A percentile compares a stretch with the other conserved stretches of the same genome.
These are phyloP conservation scores for Colletotrichum sp. DNA, from an alignment of 2,329 filamentous ascomycete genomes.

Conservation along the genomic window DNA sequence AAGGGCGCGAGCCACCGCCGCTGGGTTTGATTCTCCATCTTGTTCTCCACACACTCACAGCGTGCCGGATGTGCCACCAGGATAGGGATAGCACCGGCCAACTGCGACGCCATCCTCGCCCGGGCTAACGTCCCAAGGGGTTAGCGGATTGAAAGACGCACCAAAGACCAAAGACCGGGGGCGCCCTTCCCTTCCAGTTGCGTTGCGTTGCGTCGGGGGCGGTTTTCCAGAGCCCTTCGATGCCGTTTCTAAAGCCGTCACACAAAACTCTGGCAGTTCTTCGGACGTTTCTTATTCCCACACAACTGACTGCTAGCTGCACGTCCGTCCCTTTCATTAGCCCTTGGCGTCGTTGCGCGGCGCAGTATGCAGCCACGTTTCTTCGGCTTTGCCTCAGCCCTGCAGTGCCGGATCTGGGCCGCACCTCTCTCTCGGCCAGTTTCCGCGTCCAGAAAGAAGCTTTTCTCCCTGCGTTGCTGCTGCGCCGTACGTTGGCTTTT, in stretches of 20 bases:
- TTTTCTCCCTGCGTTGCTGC: background rate
- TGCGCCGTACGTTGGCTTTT: background rate
- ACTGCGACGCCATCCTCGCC: background rate
- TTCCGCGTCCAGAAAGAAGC: background rate
- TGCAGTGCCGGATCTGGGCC: slow-evolving; percentile 4
- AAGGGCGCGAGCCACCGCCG: background rate
- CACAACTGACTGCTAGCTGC: background rate
- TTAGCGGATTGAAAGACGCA: background rate
- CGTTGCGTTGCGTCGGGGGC: background rate
- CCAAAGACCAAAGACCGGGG: background rate
- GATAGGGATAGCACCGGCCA: slow-evolving; percentile 19
- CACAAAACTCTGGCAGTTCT: slow-evolving; percentile 4
- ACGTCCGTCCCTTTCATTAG: background rate
- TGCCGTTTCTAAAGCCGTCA: slow-evolving; percentile 1
- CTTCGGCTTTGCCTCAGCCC: background rate
- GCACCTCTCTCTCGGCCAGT: slow-evolving; percentile 2
- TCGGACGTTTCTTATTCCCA: slow-evolving; percentile 4
- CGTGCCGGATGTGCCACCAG: slow-evolving; percentile 19
- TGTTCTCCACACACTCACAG: background rate
- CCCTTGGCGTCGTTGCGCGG: background rate
- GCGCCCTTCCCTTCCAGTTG: background rate
- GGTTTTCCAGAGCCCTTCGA: slow-evolving; percentile 14
- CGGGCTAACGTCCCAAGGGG: slow-evolving; percentile 10
- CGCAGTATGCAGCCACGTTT: background rate
- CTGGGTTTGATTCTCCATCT: background rate